These are phyloP conservation scores for Aspergillus sp. DNA, from an alignment of 2,329 filamentous ascomycete species.

Conservation along the genomic window DNA sequence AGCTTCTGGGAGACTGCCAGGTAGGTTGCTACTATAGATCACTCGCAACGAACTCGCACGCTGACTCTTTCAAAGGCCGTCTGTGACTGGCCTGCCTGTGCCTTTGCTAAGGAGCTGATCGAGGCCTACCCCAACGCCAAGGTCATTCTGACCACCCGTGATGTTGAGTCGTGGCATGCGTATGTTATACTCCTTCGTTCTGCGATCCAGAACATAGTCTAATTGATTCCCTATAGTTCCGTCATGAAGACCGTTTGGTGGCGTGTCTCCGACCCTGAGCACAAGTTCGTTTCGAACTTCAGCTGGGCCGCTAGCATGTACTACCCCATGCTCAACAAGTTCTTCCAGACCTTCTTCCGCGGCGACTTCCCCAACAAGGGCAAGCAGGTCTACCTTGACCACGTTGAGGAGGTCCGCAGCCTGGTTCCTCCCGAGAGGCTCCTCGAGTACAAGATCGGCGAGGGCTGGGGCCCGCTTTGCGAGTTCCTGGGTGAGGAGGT, in stretches of 20 bases:
- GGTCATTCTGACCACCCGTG: conserved; percentile 67
- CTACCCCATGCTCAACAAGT: conserved; percentile 69
- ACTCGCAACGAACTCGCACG: neutral
- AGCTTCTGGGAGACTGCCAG: conserved; percentile 65
- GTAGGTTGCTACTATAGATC: conserved; percentile 18
- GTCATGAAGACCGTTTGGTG: conserved; percentile 69
- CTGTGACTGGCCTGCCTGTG: conserved; percentile 68
- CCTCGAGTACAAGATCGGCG: conserved; percentile 56
- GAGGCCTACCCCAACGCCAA: conserved; percentile 73
- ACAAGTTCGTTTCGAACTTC: conserved; percentile 56
- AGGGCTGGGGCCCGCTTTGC: conserved; percentile 58
- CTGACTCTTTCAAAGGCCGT: conserved; percentile 51
- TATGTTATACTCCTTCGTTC: conserved; percentile 26
- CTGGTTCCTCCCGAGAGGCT: conserved; percentile 53
- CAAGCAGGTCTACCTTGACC: conserved; percentile 62
- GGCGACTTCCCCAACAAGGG: conserved; percentile 67
- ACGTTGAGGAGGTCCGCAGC: conserved; percentile 55
- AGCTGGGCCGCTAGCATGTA: conserved; percentile 69
- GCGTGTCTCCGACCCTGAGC: conserved; percentile 65
- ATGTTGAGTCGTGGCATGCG: conserved; percentile 65
- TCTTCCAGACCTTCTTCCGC: conserved; percentile 69
- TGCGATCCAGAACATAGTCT: neutral
- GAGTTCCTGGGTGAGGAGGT: conserved; percentile 56
- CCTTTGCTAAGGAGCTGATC: conserved; percentile 69
- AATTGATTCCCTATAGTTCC: conserved; percentile 38